These are phyloP conservation scores for Ophiocordyceps australis DNA, from an alignment of 2,329 filamentous ascomycete genomes.

Conservation along the genomic window DNA sequence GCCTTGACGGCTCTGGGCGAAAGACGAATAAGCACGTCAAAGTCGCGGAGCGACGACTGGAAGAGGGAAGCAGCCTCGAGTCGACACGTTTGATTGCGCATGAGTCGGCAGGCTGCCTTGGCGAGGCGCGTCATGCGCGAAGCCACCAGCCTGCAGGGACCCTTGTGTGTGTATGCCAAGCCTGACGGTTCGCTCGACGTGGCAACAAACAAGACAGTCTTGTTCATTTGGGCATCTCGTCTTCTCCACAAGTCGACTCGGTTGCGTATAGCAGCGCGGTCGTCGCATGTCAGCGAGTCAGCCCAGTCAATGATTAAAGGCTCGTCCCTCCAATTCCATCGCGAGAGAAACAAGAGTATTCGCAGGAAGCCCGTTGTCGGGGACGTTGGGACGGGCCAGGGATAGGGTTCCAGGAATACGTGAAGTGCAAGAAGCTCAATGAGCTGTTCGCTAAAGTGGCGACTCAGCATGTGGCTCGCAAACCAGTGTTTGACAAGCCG, in stretches of 20 bases:
- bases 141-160: constrained; percentile 67
- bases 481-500: constrained; percentile 86
- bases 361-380: constrained; percentile 66
- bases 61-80: constrained; percentile 44
- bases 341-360: constrained; percentile 59
- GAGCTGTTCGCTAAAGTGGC: constrained; percentile 61
- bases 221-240: constrained; percentile 77
- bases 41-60: constrained; percentile 53
- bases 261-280: constrained; percentile 45
- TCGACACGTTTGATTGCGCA: constrained; percentile 31
- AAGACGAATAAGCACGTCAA: constrained; percentile 71
- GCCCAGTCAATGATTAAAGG: constrained; percentile 62
- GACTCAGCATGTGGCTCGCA: constrained; percentile 57
- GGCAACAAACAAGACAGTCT: constrained; percentile 62
- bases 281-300: constrained; percentile 40
- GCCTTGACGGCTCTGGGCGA: constrained; percentile 30
- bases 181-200: constrained; percentile 65
- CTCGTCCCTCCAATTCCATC: constrained; percentile 83
- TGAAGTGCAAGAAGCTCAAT: constrained; percentile 69
- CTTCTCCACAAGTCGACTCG: constrained; percentile 73
- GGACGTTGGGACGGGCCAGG: constrained; percentile 63
- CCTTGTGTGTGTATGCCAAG: constrained; percentile 55
- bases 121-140: constrained; percentile 69
- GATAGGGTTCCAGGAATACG: constrained; percentile 64
- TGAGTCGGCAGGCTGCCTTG: constrained; percentile 49